Percentiles rank a stretch among this genome's conserved stretches.
phyloP scores from a whole-genome alignment of 2,329 filamentous ascomycete genomes.

The Orbilia oligospora region DNA sequence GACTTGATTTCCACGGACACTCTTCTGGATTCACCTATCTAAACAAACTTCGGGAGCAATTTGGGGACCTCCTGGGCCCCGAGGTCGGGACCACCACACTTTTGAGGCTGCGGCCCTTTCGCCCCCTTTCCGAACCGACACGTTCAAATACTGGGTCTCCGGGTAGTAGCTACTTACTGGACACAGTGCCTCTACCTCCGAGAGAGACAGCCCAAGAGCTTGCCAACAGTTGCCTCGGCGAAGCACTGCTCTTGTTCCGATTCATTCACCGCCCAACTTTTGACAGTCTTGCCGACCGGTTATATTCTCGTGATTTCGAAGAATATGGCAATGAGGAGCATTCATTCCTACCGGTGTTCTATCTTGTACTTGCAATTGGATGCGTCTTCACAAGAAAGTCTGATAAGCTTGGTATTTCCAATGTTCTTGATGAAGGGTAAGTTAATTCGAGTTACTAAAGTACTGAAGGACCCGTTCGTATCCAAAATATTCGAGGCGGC shows the following conservation, averaged over 20 bases:
- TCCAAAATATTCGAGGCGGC: constrained; percentile 10
- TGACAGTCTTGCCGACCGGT: constrained; percentile 79
- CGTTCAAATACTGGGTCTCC: constrained; percentile 77
- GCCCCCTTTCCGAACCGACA: constrained; percentile 75
- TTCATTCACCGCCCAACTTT: constrained; percentile 79
- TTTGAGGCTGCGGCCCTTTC: constrained; percentile 72
- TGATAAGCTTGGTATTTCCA: constrained; percentile 69
- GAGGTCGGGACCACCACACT: constrained; percentile 66
- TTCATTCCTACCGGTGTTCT: constrained; percentile 78
- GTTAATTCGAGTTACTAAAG: constrained; percentile 52
- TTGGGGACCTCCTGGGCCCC: constrained; percentile 81
- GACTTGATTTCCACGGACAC: constrained; percentile 95
- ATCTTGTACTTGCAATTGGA: constrained; percentile 79
- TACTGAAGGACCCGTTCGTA: constrained; percentile 5
- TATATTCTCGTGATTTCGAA: constrained; percentile 80
- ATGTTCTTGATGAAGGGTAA: constrained; percentile 73
- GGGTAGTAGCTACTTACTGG: constrained; percentile 67
- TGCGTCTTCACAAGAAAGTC: constrained; percentile 78
- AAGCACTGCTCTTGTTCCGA: constrained; percentile 74
- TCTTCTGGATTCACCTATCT: constrained; percentile 94
- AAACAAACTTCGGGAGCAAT: constrained; percentile 86
- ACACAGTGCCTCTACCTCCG: constrained; percentile 61
- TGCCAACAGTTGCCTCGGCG: constrained; percentile 74
- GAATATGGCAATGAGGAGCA: constrained; percentile 76
- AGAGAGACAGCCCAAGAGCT: constrained; percentile 73